Evolutionary conservation across 1,139 yeast species (phyloP), one percentile per base, ranked within the genome.

Genomic region (Suhomyces panamericanus): DNA sequence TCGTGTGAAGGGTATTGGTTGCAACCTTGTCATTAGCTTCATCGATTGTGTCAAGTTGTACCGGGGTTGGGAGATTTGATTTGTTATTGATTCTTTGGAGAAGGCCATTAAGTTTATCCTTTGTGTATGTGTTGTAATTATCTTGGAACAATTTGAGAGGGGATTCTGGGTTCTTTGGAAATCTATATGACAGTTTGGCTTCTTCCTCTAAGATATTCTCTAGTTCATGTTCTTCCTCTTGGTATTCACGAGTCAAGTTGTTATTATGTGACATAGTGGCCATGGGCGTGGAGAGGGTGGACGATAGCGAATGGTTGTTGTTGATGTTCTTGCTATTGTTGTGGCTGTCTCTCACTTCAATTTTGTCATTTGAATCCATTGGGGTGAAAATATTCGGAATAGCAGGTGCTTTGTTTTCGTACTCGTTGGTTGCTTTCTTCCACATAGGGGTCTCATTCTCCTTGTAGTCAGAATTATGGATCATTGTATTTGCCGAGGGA

Each of bases 71-170:
- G 15, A 47, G 36, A 38, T 47, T 52, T 13, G 65, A 50, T 26
- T 48, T 51, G 15, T 61, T 57, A 36, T 65, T 61, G 38, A 67
- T 55, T 31, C 64, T 64, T 29, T 61, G 59, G 33, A 70, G 46
- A 6, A 72, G 51, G 15, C 67, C 73, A 42, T 56, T 64, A 34
- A 74, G 59, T 43, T 64, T 63, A 4, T 67, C 70, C 43, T 69
- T 70, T 1, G 78, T 74, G 45, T 61, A 74, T 0, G 79, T 74
- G 50, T 74, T 70, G 49, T 73, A 73, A 30, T 67, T 62, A 34
- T 63, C 66, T 7, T 66, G 64, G 50, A 67, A 73, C 26, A 73
- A 54, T 49, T 73, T 73, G 43, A 73, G 62, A 0, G 78, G 78
- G 1, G 77, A 71, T 34, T 61, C 55, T 13, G 60, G 69, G 22